phyloP scores from a whole-genome alignment of 169 alveolate genomes.

The Pseudocohnilembus persalinus region DNA sequence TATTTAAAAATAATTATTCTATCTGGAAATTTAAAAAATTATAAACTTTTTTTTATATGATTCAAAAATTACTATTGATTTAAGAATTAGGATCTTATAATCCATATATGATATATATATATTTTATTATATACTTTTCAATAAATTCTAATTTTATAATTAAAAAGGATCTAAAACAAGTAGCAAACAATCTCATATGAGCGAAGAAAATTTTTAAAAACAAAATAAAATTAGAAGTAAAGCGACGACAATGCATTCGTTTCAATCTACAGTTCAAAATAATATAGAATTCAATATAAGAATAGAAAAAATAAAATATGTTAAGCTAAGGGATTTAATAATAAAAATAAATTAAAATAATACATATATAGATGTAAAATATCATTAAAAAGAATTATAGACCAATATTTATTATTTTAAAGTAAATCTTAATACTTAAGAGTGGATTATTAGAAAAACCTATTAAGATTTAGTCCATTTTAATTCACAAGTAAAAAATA shows the following conservation, averaged over 20 bases:
- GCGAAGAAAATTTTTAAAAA: neutral
- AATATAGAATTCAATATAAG: no score
- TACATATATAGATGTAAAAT: neutral
- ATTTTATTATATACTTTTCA: neutral
- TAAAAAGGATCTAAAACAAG: neutral
- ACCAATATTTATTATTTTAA: slow-evolving; percentile 5
- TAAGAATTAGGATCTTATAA: no score
- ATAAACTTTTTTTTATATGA: no score
- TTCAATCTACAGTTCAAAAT: no score
- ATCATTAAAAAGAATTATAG: neutral
- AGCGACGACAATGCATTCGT: no score
- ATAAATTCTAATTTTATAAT: no score
- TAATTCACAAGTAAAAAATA: neutral
- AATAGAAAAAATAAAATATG: slow-evolving; percentile 3
- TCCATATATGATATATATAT: no score
- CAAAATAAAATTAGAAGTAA: neutral
- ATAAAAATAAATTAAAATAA: neutral
- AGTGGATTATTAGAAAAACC: slow-evolving; percentile 6
- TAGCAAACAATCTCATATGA: neutral
- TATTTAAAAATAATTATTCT: no score
- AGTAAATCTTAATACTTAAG: neutral
- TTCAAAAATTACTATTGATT: no score
- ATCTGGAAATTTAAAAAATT: no score
- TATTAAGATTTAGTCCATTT: slow-evolving; percentile 3
- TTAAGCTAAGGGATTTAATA: neutral